Conservation (phyloP, 2,329 filamentous ascomycete species). For the Paecilomyces dactylethromorphus region DNA sequence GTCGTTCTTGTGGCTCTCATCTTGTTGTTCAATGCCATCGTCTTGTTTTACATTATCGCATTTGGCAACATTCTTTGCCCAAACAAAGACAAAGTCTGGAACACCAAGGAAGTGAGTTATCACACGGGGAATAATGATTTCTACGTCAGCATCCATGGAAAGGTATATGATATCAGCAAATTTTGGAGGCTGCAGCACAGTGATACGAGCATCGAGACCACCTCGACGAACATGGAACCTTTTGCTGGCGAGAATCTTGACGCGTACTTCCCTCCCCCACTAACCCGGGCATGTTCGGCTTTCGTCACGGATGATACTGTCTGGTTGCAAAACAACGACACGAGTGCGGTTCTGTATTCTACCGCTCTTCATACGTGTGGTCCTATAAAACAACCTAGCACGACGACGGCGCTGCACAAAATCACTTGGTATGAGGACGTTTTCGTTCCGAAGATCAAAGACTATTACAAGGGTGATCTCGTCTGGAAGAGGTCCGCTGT, state of each 20-base stretch:
- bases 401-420: conserved; percentile 52
- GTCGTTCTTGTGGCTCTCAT: conserved; percentile 77
- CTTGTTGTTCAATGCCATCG: conserved; percentile 66
- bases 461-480: conserved; percentile 81
- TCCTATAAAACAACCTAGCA: conserved; percentile 46
- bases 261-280: conserved; percentile 75
- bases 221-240: conserved; percentile 60
- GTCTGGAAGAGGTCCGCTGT: conserved; percentile 62
- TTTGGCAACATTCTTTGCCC: conserved; percentile 85
- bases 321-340: conserved; percentile 48
- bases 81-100: conserved; percentile 87
- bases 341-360: conserved; percentile 54
- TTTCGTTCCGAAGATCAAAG: conserved; percentile 73
- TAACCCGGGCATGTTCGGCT: conserved; percentile 66
- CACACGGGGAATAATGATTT: conserved; percentile 72
- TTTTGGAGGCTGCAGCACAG: conserved; percentile 85
- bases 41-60: conserved; percentile 87
- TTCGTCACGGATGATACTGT: conserved; percentile 57
- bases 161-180: conserved; percentile 84
- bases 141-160: conserved; percentile 80
- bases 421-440: conserved; percentile 68
- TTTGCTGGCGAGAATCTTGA: conserved; percentile 75
- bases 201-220: conserved; percentile 58
- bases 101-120: conserved; percentile 57
- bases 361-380: conserved; percentile 67